A percentile compares a stretch with the other conserved stretches of the same genome.
Evolutionary conservation across 2,329 filamentous ascomycete genomes (phyloP).

Genomic region (Escovopsis weberi): DNA sequence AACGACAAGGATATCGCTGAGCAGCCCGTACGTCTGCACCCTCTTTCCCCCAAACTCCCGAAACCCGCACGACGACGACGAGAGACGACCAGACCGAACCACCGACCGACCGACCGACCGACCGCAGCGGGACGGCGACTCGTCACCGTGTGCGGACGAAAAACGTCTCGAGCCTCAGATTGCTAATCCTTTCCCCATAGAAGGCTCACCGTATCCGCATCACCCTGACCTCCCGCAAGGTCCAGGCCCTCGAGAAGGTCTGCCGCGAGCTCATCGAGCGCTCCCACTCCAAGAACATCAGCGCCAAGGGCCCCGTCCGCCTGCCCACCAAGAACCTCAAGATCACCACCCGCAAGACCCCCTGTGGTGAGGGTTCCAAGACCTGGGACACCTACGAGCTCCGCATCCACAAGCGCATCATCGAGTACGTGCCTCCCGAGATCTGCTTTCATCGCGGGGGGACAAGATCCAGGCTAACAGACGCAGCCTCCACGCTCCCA

Average conservation of each 20-base stretch:
- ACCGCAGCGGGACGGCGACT: no score
- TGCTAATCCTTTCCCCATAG: constrained; percentile 21
- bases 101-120: constrained; percentile 2
- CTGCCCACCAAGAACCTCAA: constrained; percentile 95
- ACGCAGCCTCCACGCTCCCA: constrained; percentile 75
- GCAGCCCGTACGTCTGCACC: constrained; percentile 51
- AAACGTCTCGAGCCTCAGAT: no score
- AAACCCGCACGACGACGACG: not conserved
- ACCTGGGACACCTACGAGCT: constrained; percentile 99
- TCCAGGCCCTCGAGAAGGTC: constrained; percentile 92
- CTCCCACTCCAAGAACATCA: constrained; percentile 95
- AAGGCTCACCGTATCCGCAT: constrained; percentile 98
- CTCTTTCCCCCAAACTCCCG: not conserved
- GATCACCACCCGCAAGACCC: constrained; percentile 97
- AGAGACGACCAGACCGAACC: constrained; percentile 1
- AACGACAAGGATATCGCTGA: constrained; percentile 87
- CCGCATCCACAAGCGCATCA: constrained; percentile 98
- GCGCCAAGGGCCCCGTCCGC: constrained; percentile 95
- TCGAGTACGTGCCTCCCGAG: constrained; percentile 50
- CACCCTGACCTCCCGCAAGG: constrained; percentile 91
- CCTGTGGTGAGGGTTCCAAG: constrained; percentile 99
- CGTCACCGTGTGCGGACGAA: no score
- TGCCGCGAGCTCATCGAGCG: constrained; percentile 97
- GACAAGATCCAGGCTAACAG: constrained; percentile 5
- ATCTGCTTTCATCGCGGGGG: not conserved